Percentiles rank a stretch among this genome's conserved stretches.
Evolutionary conservation across 192 early-diverging fungal species (phyloP).

Genomic region (Paraglomus brasilianum): DNA sequence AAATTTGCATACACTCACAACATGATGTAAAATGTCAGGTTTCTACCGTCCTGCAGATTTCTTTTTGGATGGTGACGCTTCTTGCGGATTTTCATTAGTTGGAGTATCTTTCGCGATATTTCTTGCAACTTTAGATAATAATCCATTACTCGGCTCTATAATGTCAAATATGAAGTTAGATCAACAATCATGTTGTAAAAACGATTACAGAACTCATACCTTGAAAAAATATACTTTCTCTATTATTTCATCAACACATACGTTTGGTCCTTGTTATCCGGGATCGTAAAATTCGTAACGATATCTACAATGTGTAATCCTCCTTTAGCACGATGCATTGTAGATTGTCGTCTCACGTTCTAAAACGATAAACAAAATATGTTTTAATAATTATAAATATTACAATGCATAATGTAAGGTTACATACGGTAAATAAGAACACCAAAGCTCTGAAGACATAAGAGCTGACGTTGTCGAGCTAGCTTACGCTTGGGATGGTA

Average conservation of each 20-base stretch:
- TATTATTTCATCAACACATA: conserved; percentile 12
- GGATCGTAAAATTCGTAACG: conserved; percentile 15
- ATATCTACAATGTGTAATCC: conserved; percentile 11
- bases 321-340: conserved; percentile 22
- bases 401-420: neutral
- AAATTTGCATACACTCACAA: too few relatives aligned
- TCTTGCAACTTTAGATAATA: conserved; percentile 1
- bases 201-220: neutral
- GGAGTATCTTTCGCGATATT: neutral
- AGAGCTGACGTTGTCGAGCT: too few relatives aligned
- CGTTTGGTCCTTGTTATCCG: conserved; percentile 11
- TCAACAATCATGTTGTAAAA: conserved; percentile 5
- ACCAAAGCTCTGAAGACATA: conserved; percentile 24
- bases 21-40: too few relatives aligned
- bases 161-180: conserved; percentile 19
- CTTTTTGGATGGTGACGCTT: neutral
- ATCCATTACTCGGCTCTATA: conserved; percentile 20
- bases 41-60: too few relatives aligned
- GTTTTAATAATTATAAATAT: conserved; percentile 19
- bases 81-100: neutral
- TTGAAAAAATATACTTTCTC: conserved; percentile 20
- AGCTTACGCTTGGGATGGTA: too few relatives aligned
- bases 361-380: conserved; percentile 11
- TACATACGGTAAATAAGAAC: conserved; percentile 23
- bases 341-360: conserved; percentile 17